Base-by-base conservation (phyloP, 2,329 filamentous ascomycete genomes). In the Ophiostoma piceae region DNA sequence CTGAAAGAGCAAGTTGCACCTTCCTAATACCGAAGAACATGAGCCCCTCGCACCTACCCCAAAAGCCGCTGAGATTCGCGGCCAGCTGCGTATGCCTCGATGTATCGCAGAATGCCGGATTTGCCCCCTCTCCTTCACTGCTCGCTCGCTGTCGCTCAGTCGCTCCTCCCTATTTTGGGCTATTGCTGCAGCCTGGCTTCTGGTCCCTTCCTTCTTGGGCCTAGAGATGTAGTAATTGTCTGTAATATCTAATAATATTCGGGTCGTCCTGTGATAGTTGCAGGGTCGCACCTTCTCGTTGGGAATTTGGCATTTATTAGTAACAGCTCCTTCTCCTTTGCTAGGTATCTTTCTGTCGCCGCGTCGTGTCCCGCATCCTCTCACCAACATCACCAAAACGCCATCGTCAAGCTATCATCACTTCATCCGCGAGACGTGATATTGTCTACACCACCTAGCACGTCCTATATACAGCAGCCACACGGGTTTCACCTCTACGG, bases 231-330 rank as follows among this genome's bases (percentile, higher is more conserved):
- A 26, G 8, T 29, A 32, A 11, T 29, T 29, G 26, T 26, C 54
- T 35, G 35, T 35, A 35, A 35, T 35, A 35, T 35, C 35, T 35
- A 35, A 35, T 29, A 29, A 29, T 29, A 29, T 29, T 35, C 35
- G 1, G 35, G 35, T 60, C n/a, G n/a, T 37, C n/a, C 39, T 12
- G 62, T 41, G 19, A 41, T 35, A 32, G 22, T 65, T 22, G 19
- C 35, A 37, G 32, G 32, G 60, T 65, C 35, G 62, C 62, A 65
- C 35, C 62, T 65, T 65, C 62, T 35, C 35, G 19, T 39, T 65
- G 62, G 14, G 19, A 9, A 16, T 37, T 4, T 35, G 12, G 32
- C 11, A 8, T 35, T 62, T 35, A 62, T 14, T 19, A 62, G 51
- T 26, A 57, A 3, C 7, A 9, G 57, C 57, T 35, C 57, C 14